Percentiles rank a stretch among this genome's conserved stretches.
These are phyloP conservation scores for Sclerotinia borealis DNA, from an alignment of 2,329 filamentous ascomycete species.

Conservation along the genomic window DNA sequence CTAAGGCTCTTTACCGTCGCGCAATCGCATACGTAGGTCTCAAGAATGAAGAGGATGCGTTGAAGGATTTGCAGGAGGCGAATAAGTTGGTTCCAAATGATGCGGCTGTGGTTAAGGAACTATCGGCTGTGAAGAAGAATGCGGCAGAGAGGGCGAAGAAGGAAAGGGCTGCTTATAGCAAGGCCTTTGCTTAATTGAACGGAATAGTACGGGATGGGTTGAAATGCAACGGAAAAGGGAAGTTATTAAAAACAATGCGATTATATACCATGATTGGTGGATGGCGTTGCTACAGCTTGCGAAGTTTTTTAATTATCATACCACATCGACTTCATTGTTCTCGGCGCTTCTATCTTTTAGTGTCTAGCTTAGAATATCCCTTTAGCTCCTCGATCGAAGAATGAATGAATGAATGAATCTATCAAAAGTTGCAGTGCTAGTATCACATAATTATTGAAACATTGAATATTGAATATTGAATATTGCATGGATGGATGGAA, in stretches of 20 bases:
- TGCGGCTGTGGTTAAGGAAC: slow-evolving; percentile 66
- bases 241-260: not conserved
- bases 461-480: no score
- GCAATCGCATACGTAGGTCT: slow-evolving; percentile 67
- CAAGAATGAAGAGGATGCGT: slow-evolving; percentile 79
- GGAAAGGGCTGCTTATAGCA: slow-evolving; percentile 89
- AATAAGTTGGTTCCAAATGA: slow-evolving; percentile 70
- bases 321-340: not conserved
- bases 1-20: slow-evolving; percentile 82
- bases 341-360: not conserved
- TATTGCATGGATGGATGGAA: not conserved
- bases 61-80: slow-evolving; percentile 70
- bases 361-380: not conserved
- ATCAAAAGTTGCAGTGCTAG: no score
- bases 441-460: no score
- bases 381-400: not conserved
- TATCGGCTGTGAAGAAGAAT: slow-evolving; percentile 70
- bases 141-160: slow-evolving; percentile 69
- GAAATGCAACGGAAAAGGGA: not conserved
- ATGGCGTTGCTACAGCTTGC: not conserved
- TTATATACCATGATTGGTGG: slow-evolving; percentile 1
- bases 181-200: slow-evolving; percentile 59
- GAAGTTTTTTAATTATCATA: not conserved
- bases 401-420: not conserved
- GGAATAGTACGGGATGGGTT: not conserved